A percentile compares a stretch with the other conserved stretches of the same genome.
These are phyloP conservation scores for Cystofilobasidium bisporidii DNA, from an alignment of 768 basidiomycete genomes.

Conservation along the genomic window DNA sequence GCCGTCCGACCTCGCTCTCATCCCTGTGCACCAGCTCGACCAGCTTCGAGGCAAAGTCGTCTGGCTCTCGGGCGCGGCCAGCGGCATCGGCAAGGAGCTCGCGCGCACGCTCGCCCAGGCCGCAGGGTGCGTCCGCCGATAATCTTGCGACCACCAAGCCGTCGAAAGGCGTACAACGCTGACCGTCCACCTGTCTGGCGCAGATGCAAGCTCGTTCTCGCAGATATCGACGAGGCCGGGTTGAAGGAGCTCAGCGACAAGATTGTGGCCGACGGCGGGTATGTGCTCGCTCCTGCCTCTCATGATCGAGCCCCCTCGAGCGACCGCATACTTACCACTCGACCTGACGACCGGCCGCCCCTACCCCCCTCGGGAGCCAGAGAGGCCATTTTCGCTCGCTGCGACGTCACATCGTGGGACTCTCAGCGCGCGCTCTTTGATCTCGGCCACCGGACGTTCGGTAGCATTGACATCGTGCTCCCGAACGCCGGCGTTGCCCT, in stretches of 20 bases:
- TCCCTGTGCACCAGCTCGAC: neutral
- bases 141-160: too few relatives aligned
- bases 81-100: constrained; percentile 18
- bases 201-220: constrained; percentile 20
- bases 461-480: constrained; percentile 20
- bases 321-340: neutral
- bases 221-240: constrained; percentile 9
- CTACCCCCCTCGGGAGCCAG: too few relatives aligned
- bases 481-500: constrained; percentile 25
- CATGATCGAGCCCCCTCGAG: too few relatives aligned
- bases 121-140: neutral
- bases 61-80: constrained; percentile 12
- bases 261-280: constrained; percentile 15
- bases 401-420: neutral
- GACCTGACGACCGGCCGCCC: neutral
- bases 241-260: neutral
- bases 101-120: neutral
- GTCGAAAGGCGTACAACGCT: neutral
- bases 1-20: too few relatives aligned
- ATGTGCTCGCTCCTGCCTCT: neutral
- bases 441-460: neutral
- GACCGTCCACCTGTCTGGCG: neutral
- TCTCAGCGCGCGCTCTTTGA: neutral
- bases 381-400: neutral
- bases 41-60: constrained; percentile 8